Conservation (phyloP, 805 yeast species). For the Hanseniaspora occidentalis region DNA sequence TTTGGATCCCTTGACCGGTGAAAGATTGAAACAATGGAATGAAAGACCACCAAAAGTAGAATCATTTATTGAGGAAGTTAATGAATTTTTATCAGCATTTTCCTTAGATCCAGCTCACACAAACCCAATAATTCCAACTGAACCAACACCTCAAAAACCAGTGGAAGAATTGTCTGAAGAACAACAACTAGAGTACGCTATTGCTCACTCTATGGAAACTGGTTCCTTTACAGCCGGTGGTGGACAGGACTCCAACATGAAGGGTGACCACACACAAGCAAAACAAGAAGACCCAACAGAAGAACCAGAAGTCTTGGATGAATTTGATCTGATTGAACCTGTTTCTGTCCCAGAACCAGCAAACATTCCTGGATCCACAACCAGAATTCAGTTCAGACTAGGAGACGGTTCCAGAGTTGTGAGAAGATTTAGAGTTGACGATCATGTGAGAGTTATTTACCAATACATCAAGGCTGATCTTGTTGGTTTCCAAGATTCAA, state of each 20-base stretch:
- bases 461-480: constrained; percentile 54
- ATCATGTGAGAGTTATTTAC: constrained; percentile 47
- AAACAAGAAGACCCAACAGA: constrained; percentile 8
- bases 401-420: constrained; percentile 70
- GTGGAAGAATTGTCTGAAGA: constrained; percentile 65
- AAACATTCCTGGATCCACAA: constrained; percentile 36
- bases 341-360: constrained; percentile 43
- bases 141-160: constrained; percentile 43
- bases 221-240: constrained; percentile 18
- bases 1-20: constrained; percentile 93
- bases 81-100: constrained; percentile 53
- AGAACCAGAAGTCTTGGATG: constrained; percentile 28
- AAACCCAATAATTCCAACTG: constrained; percentile 50
- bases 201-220: constrained; percentile 46
- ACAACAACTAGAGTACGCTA: constrained; percentile 69
- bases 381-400: constrained; percentile 78
- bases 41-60: constrained; percentile 45
- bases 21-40: constrained; percentile 69
- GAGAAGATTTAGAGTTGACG: constrained; percentile 49
- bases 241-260: constrained; percentile 10
- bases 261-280: constrained; percentile 8
- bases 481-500: constrained; percentile 27
- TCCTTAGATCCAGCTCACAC: constrained; percentile 49
- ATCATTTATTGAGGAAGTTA: constrained; percentile 54
- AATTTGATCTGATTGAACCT: constrained; percentile 38